phyloP scores from a whole-genome alignment of 306 rosid genomes.

The Argentina anserina region DNA sequence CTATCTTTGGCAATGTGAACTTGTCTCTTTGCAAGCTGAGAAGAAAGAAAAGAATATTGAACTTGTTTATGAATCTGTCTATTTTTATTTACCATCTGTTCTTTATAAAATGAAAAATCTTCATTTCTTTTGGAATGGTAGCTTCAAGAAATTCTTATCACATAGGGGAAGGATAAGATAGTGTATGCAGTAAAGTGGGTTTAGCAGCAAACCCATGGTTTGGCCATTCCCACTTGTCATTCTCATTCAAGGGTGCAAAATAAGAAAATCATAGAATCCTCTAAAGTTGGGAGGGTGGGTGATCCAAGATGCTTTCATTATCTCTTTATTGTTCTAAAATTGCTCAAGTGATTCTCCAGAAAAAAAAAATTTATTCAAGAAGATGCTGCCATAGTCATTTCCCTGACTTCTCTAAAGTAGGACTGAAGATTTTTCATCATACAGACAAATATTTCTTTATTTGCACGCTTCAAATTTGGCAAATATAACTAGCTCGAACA shows the following conservation, averaged over 20 bases:
- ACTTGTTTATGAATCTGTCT: slow-evolving; percentile 8
- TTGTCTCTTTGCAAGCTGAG: slow-evolving; percentile 34
- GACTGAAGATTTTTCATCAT: slow-evolving; percentile 3
- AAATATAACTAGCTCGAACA: background rate
- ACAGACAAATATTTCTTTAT: background rate
- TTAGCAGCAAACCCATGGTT: background rate
- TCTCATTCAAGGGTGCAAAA: slow-evolving; percentile 15
- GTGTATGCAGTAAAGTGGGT: background rate
- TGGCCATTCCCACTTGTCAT: slow-evolving; percentile 23
- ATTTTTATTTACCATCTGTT: slow-evolving; percentile 6
- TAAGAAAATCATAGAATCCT: slow-evolving; percentile 23
- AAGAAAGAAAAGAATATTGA: slow-evolving; percentile 44
- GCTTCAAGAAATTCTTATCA: slow-evolving; percentile 43
- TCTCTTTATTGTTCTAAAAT: slow-evolving; percentile 10
- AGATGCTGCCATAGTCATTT: background rate
- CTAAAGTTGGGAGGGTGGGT: background rate
- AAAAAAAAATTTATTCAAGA: background rate
- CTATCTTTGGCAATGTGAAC: slow-evolving; percentile 28
- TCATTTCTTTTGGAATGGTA: slow-evolving; percentile 16
- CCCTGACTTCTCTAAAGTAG: background rate
- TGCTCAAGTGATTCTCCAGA: background rate
- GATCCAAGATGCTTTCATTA: slow-evolving; percentile 22
- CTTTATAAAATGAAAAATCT: slow-evolving; percentile 15
- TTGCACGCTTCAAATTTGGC: background rate
- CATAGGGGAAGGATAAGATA: slow-evolving; percentile 31